phyloP scores from a whole-genome alignment of 768 basidiomycete genomes.

The Lentinula aciculospora region DNA sequence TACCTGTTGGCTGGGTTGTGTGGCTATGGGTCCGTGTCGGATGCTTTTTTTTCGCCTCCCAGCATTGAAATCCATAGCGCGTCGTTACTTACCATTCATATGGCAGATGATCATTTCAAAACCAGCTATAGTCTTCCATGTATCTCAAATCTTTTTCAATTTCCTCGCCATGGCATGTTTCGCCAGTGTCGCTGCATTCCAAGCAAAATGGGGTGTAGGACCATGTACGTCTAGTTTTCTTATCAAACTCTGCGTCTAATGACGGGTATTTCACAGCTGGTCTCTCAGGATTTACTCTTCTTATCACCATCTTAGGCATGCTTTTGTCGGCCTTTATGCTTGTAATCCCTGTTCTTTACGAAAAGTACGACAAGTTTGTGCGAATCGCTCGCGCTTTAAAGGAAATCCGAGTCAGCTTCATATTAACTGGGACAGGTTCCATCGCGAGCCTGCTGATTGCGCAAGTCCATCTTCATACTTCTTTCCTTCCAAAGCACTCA shows the following conservation, averaged over 20 bases:
- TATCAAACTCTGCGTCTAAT: constrained; percentile 9
- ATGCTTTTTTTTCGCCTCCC: constrained; percentile 15
- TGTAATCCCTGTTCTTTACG: constrained; percentile 72
- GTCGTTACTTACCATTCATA: constrained; percentile 14
- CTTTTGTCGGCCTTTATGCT: constrained; percentile 71
- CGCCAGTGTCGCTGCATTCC: constrained; percentile 84
- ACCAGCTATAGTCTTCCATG: constrained; percentile 70
- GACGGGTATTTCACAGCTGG: constrained; percentile 52
- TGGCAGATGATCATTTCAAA: constrained; percentile 86
- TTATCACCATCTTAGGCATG: constrained; percentile 69
- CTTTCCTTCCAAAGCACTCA: neutral
- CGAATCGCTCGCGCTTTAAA: constrained; percentile 75
- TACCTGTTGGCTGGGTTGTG: constrained; percentile 58
- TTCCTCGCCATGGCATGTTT: constrained; percentile 92
- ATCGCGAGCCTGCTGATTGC: constrained; percentile 68
- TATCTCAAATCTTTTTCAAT: constrained; percentile 84
- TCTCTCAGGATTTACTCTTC: constrained; percentile 80
- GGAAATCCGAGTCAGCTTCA: constrained; percentile 79
- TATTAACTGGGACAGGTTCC: constrained; percentile 69
- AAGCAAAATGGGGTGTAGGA: constrained; percentile 77
- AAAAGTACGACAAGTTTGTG: constrained; percentile 79
- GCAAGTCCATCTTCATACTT: constrained; percentile 37
- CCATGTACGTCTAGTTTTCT: constrained; percentile 59
- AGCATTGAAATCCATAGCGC: constrained; percentile 7
- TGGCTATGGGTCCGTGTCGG: constrained; percentile 60